These are phyloP conservation scores for Coprinopsis marcescibilis DNA, from an alignment of 768 basidiomycete genomes.

Conservation along the genomic window DNA sequence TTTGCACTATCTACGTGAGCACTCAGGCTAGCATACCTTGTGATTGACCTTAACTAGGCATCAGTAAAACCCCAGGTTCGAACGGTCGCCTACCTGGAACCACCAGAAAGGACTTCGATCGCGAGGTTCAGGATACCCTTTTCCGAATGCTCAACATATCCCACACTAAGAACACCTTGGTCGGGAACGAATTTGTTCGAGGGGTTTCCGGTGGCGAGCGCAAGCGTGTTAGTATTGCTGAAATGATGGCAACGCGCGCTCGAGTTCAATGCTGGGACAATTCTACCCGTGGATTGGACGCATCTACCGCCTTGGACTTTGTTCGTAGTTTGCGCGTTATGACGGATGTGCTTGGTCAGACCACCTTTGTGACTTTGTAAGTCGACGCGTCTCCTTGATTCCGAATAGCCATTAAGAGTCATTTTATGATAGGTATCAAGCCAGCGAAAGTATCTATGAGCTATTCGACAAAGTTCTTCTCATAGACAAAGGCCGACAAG, in stretches of 20 bases:
- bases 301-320: constrained; percentile 86
- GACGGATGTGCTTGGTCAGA: constrained; percentile 78
- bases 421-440: constrained; percentile 56
- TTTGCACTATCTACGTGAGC: constrained; percentile 61
- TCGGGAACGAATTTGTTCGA: constrained; percentile 84
- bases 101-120: constrained; percentile 51
- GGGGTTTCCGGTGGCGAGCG: constrained; percentile 78
- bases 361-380: constrained; percentile 73
- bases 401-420: constrained; percentile 2
- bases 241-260: constrained; percentile 81
- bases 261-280: constrained; percentile 83
- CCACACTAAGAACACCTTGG: constrained; percentile 72
- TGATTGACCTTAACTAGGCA: constrained; percentile 4
- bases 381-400: constrained; percentile 17
- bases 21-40: neutral
- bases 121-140: constrained; percentile 53
- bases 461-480: constrained; percentile 87
- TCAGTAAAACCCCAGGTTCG: constrained; percentile 64
- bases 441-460: constrained; percentile 71
- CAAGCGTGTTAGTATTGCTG: constrained; percentile 78
- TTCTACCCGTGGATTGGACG: constrained; percentile 75
- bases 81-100: constrained; percentile 67
- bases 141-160: constrained; percentile 79
- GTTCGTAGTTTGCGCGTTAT: constrained; percentile 71
- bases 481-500: constrained; percentile 73